Conservation (phyloP, 2,329 filamentous ascomycete genomes). For the Fusarium irregulare region DNA sequence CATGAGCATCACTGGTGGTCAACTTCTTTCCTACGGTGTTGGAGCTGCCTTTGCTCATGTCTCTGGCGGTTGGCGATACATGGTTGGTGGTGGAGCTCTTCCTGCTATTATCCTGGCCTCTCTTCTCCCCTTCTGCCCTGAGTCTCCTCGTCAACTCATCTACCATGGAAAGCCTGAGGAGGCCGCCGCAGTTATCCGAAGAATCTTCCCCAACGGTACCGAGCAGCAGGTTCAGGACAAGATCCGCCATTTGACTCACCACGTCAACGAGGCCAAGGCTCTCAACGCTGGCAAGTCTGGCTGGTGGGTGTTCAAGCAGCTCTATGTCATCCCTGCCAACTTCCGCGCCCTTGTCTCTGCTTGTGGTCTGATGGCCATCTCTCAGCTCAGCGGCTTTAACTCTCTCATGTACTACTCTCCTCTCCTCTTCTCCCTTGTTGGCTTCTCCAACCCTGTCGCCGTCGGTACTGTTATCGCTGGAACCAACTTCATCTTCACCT, state of each 20-base stretch:
- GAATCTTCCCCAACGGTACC: conserved; percentile 57
- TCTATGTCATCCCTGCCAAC: conserved; percentile 58
- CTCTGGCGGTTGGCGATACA: conserved; percentile 60
- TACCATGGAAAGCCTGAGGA: conserved; percentile 55
- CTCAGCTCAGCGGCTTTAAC: conserved; percentile 64
- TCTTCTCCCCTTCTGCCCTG: conserved; percentile 60
- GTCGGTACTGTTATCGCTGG: conserved; percentile 58
- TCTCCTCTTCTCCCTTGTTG: conserved; percentile 61
- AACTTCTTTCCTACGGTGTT: conserved; percentile 56
- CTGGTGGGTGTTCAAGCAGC: conserved; percentile 58
- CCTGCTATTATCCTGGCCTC: conserved; percentile 57
- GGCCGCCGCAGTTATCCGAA: conserved; percentile 52
- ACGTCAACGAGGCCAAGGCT: conserved; percentile 54
- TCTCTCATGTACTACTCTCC: conserved; percentile 64
- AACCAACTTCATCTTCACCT: conserved; percentile 62
- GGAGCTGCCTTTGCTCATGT: conserved; percentile 55
- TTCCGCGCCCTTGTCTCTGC: conserved; percentile 58
- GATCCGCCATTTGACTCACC: conserved; percentile 53
- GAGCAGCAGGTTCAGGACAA: conserved; percentile 58
- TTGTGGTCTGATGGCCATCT: conserved; percentile 64
- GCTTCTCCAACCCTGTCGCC: conserved; percentile 60
- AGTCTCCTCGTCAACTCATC: conserved; percentile 60
- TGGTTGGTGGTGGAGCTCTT: conserved; percentile 60
- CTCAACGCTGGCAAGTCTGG: conserved; percentile 54
- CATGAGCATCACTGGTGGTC: conserved; percentile 57